phyloP scores from a whole-genome alignment of 257 asterid species.

The Apocynum venetum region DNA sequence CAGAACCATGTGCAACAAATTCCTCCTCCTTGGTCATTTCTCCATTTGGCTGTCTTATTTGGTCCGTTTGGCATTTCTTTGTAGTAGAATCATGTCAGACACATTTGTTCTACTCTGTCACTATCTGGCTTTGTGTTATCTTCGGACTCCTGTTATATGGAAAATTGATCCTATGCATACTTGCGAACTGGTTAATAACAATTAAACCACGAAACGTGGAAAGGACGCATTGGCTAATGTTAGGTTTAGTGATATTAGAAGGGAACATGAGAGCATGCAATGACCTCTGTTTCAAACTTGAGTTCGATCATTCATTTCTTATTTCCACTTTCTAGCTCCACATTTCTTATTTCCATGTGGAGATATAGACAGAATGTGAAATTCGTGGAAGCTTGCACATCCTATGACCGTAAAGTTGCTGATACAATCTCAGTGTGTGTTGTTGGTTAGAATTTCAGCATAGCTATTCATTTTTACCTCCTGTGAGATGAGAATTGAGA shows the following conservation, averaged over 20 bases:
- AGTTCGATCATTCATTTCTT: neutral
- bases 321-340: neutral
- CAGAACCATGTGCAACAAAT: neutral
- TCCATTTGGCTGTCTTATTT: neutral
- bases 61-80: neutral
- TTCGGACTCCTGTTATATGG: too few relatives aligned
- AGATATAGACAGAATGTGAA: neutral
- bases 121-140: neutral
- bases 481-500: neutral
- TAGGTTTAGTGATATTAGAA: neutral
- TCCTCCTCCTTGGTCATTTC: neutral
- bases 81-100: neutral
- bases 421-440: neutral
- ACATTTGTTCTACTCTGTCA: neutral
- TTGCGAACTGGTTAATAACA: neutral
- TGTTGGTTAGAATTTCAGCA: neutral
- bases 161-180: neutral
- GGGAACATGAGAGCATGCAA: neutral
- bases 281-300: neutral
- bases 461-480: neutral
- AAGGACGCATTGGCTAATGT: neutral
- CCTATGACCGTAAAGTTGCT: neutral
- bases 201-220: neutral
- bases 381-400: neutral
- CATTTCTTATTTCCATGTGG: neutral